Percentiles rank a stretch among this genome's conserved stretches.
These are phyloP conservation scores for Nakazawaea peltata DNA, from an alignment of 805 yeast species.

Conservation along the genomic window DNA sequence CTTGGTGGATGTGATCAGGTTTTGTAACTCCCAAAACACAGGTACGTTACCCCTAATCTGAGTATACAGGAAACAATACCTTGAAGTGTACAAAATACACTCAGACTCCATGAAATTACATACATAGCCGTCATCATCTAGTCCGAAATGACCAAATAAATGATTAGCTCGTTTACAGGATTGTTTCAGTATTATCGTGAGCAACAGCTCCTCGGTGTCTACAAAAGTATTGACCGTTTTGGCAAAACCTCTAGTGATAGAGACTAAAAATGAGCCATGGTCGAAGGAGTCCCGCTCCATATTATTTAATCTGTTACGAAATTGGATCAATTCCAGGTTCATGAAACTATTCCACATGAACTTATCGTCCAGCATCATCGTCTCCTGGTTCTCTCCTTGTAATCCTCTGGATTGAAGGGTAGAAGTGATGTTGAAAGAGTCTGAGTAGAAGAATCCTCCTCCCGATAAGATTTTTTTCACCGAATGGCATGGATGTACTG, in stretches of 20 bases:
- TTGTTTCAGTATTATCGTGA: slow-evolving; percentile 46
- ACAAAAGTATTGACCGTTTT: slow-evolving; percentile 29
- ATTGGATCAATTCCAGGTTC: slow-evolving; percentile 35
- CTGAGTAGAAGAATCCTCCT: slow-evolving; percentile 42
- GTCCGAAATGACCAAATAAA: slow-evolving; percentile 48
- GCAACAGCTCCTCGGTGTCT: slow-evolving; percentile 26
- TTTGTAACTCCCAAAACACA: slow-evolving; percentile 44
- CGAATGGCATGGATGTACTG: slow-evolving; percentile 31
- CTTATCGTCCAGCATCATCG: slow-evolving; percentile 22
- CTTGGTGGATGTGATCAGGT: slow-evolving; percentile 34
- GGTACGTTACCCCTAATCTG: slow-evolving; percentile 48
- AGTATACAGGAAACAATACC: slow-evolving; percentile 34
- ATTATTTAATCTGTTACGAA: slow-evolving; percentile 33
- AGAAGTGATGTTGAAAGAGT: slow-evolving; percentile 36
- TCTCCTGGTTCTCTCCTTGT: slow-evolving; percentile 19
- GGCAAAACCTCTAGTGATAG: slow-evolving; percentile 45
- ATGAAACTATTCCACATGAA: slow-evolving; percentile 47
- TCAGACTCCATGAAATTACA: slow-evolving; percentile 48
- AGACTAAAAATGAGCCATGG: slow-evolving; percentile 35
- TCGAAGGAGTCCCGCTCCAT: slow-evolving; percentile 36
- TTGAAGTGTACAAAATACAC: slow-evolving; percentile 33
- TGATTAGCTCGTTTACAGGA: slow-evolving; percentile 34
- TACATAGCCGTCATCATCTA: slow-evolving; percentile 48
- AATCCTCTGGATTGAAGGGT: slow-evolving; percentile 38
- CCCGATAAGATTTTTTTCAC: slow-evolving; percentile 34